Evolutionary conservation across 2,329 filamentous ascomycete genomes (phyloP).

Genomic region (Fusarium poae): DNA sequence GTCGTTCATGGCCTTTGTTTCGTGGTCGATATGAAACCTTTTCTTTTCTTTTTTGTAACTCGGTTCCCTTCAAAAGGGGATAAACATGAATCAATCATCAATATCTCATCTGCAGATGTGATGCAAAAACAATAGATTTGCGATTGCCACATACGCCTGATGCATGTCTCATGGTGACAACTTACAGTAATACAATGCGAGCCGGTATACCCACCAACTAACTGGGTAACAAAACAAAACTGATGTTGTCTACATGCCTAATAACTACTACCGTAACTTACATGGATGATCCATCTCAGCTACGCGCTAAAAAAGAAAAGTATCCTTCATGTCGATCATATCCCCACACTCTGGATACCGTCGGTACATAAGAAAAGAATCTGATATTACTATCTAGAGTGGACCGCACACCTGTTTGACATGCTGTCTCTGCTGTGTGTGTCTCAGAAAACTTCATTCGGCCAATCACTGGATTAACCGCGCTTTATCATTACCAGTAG

Average conservation of each 20-base stretch:
- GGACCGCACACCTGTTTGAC: conserved; percentile 19
- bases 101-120: not conserved
- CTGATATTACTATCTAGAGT: not conserved
- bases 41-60: not conserved
- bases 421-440: conserved; percentile 7
- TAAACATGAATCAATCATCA: conserved; percentile 10
- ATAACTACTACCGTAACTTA: conserved; percentile 20
- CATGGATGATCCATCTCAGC: conserved; percentile 15
- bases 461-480: conserved; percentile 32
- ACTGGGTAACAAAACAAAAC: not conserved
- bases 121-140: conserved; percentile 6
- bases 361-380: conserved; percentile 17
- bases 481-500: conserved; percentile 11
- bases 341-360: conserved; percentile 28
- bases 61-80: not conserved
- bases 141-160: conserved; percentile 13
- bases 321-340: conserved; percentile 35
- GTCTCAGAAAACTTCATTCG: conserved; percentile 4
- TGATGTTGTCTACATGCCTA: conserved; percentile 19
- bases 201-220: conserved; percentile 7
- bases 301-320: conserved; percentile 21
- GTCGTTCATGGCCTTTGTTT: conserved; percentile 2
- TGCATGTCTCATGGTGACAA: conserved; percentile 29
- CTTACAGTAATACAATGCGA: conserved; percentile 3
- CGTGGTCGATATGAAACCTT: not conserved